Evolutionary conservation across 2,329 filamentous ascomycete species (phyloP).

Genomic region (Geoglossum cookeanum): DNA sequence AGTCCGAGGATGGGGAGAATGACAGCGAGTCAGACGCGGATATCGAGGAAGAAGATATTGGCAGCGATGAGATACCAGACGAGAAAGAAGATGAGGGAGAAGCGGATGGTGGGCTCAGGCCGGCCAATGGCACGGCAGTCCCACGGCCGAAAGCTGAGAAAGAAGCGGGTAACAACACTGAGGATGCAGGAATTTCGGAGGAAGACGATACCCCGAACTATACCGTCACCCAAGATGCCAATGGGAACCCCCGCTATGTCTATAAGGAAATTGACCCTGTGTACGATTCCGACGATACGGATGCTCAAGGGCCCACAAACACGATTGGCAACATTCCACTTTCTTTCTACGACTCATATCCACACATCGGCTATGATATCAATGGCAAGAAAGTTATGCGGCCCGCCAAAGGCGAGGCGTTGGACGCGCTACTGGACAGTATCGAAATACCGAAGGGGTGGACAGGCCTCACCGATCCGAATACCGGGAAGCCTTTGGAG

Average conservation of each 20-base stretch:
- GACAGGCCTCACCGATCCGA: conserved; percentile 86
- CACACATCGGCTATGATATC: conserved; percentile 96
- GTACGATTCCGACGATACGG: conserved; percentile 91
- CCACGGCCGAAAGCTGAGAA: conserved; percentile 22
- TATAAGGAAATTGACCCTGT: conserved; percentile 88
- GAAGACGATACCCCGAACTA: conserved; percentile 26
- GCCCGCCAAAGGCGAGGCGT: conserved; percentile 77
- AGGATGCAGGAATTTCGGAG: conserved; percentile 3
- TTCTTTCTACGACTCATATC: conserved; percentile 91
- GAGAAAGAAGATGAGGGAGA: conserved; percentile 23
- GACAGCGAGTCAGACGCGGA: conserved; percentile 24
- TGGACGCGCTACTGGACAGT: conserved; percentile 85
- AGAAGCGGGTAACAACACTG: conserved; percentile 17
- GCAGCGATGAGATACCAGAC: conserved; percentile 32
- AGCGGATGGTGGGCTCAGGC: conserved; percentile 11
- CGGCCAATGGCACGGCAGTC: conserved; percentile 12
- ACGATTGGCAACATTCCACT: conserved; percentile 92
- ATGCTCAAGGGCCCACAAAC: conserved; percentile 60
- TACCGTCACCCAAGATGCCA: conserved; percentile 57
- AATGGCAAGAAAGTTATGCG: conserved; percentile 97
- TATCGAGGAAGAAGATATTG: conserved; percentile 24
- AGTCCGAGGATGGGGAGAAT: conserved; percentile 32
- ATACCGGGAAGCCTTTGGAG: conserved; percentile 81
- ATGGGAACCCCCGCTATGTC: conserved; percentile 75
- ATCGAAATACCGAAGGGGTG: conserved; percentile 95